Evolutionary conservation across 805 yeast species (phyloP).

Genomic region (Pichia californica): DNA sequence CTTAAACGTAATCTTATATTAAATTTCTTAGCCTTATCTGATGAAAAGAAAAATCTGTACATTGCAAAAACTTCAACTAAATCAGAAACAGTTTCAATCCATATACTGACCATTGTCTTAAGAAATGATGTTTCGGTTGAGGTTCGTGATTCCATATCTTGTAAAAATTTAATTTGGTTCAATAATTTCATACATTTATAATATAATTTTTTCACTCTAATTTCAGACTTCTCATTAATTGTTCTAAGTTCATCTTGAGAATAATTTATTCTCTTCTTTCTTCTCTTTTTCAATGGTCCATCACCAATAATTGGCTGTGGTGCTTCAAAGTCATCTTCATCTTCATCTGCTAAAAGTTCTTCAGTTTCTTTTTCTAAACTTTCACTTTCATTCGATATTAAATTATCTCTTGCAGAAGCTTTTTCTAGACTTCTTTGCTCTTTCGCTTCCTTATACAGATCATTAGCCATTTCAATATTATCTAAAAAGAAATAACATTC

Average conservation of each 20-base stretch:
- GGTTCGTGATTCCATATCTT: conserved; percentile 19
- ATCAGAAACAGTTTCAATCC: conserved; percentile 82
- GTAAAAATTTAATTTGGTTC: conserved; percentile 31
- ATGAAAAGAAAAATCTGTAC: conserved; percentile 71
- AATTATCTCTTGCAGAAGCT: conserved; percentile 23
- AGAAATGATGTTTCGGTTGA: conserved; percentile 26
- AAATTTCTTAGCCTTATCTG: conserved; percentile 64
- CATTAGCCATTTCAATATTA: conserved; percentile 50
- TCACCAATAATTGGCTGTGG: conserved; percentile 30
- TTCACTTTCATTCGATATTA: conserved; percentile 10
- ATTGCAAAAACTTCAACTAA: conserved; percentile 76
- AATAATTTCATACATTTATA: conserved; percentile 45
- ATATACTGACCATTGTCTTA: conserved; percentile 49
- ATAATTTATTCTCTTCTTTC: conserved; percentile 19
- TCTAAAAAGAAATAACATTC: conserved; percentile 71
- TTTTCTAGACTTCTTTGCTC: conserved; percentile 31
- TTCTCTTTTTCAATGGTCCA: conserved; percentile 21
- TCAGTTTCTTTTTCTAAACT: neutral
- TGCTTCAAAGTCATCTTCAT: conserved; percentile 17
- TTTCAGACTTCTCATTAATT: conserved; percentile 27
- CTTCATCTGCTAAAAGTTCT: conserved; percentile 6
- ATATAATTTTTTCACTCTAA: conserved; percentile 39
- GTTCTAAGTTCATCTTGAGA: conserved; percentile 23
- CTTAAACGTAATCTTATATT: conserved; percentile 63
- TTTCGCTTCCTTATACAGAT: conserved; percentile 47